Percentiles rank a stretch among this genome's conserved stretches.
Evolutionary conservation across 116 monocot species (phyloP).

Genomic region (Papilionanthe hybrid): DNA sequence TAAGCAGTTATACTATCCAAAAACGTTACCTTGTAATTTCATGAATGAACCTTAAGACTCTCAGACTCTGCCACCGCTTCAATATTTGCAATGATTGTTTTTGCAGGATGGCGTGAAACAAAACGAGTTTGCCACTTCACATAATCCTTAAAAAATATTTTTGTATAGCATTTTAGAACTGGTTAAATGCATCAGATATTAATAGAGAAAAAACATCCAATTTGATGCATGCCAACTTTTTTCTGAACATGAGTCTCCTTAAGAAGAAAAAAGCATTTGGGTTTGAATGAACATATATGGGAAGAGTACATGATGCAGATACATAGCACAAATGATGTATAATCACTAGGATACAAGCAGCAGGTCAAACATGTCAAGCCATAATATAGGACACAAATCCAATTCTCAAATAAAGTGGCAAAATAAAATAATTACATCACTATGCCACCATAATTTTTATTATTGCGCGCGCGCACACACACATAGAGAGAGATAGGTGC

Average conservation of each 20-base stretch:
- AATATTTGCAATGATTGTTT: slow-evolving; percentile 62
- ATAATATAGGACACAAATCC: no score
- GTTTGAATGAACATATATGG: not conserved
- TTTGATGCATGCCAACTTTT: not conserved
- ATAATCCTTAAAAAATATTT: slow-evolving; percentile 43
- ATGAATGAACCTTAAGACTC: slow-evolving; percentile 76
- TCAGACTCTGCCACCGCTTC: slow-evolving; percentile 60
- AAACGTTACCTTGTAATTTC: slow-evolving; percentile 74
- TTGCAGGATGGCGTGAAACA: slow-evolving; percentile 72
- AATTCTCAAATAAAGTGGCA: no score
- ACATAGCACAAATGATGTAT: not conserved
- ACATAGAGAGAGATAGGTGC: no score
- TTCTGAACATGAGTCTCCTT: not conserved
- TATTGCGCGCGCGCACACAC: no score
- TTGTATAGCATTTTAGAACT: not conserved
- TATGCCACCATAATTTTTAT: no score
- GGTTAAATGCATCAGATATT: not conserved
- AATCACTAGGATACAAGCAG: no score
- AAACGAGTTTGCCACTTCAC: slow-evolving; percentile 90
- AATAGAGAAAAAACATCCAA: not conserved
- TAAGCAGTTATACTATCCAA: not conserved
- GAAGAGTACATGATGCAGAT: not conserved
- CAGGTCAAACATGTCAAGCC: no score
- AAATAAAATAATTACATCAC: no score
- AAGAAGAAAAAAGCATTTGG: not conserved